Percentiles rank a stretch among this genome's conserved stretches.
phyloP scores from a whole-genome alignment of 1,284 basidiomycete species.

The Tranzscheliella williamsii region DNA sequence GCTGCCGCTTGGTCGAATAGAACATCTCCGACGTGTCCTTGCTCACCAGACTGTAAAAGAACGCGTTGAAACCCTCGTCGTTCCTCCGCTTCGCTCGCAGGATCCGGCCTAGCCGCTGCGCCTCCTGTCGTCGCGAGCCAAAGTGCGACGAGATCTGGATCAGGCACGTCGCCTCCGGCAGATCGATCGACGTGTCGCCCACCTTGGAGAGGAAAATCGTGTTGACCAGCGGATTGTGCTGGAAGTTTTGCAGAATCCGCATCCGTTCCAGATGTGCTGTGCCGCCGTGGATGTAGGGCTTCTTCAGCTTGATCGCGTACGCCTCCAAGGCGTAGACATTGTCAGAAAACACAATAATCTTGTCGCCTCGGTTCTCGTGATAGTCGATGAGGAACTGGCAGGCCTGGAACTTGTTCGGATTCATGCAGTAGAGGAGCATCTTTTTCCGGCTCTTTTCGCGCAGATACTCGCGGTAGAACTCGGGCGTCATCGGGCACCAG shows the following conservation, averaged over 20 bases:
- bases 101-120: constrained; percentile 89
- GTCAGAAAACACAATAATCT: constrained; percentile 99
- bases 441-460: constrained; percentile 88
- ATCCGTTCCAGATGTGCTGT: constrained; percentile 95
- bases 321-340: constrained; percentile 97
- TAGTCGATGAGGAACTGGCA: constrained; percentile 99
- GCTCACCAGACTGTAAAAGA: constrained; percentile 98
- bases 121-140: constrained; percentile 95
- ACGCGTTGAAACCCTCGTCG: constrained; percentile 99
- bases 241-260: constrained; percentile 91
- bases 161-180: constrained; percentile 97
- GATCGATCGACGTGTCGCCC: constrained; percentile 97
- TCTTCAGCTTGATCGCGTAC: constrained; percentile 90
- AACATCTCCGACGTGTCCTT: constrained; percentile 99
- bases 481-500: constrained; percentile 99
- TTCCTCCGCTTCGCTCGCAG: constrained; percentile 95
- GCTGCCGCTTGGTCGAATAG: constrained; percentile 97
- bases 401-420: constrained; percentile 98
- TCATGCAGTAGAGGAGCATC: constrained; percentile 98
- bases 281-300: constrained; percentile 94
- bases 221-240: constrained; percentile 89
- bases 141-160: constrained; percentile 99
- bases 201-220: constrained; percentile 99
- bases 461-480: constrained; percentile 98
- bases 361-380: constrained; percentile 96